Evolutionary conservation across 306 rosid species (phyloP), one percentile per base, ranked within the genome.

Genomic region (Albizia julibrissin): DNA sequence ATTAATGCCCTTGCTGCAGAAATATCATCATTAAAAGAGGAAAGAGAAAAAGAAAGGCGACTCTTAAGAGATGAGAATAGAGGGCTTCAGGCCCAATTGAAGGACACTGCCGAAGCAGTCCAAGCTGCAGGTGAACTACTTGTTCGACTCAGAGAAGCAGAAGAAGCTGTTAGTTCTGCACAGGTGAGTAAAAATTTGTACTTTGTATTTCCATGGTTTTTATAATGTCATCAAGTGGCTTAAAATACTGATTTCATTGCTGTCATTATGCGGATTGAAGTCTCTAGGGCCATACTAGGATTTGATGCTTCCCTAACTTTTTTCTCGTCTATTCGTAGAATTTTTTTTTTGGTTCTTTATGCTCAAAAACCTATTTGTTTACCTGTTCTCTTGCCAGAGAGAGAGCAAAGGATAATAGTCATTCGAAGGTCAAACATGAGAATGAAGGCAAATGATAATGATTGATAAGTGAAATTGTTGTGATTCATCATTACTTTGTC

Each of bases 111-210:
- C 29, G 99, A 96, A 85, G 99, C 98, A 81, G 97, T 96, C 76
- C 98, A 96, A 88, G 99, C 99, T 83, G 99, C 99, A 0, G 97
- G 99, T 37, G 99, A 94, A 80, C 87, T 96, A 82, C 99, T 96
- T 72, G 90, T 92, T 80, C 92, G 97, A 81, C 97, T 96, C 69
- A 91, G 84, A 87, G 99, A 94, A 88, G 92, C 99, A 31, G 98
- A 96, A 87, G 98, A 92, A 72, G 93, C 94, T 87, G 91, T 94
- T 58, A 81, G 85, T 67, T 80, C 83, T 79, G 89, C 97, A 58
- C 94, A 96, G 97, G 99, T 96, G 65, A 26, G 95, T 14, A 87
- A 69, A 72, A 27, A 43, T 62, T 74, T 79, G 74, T 40, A 1
- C 40, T 69, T 26, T 49, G 69, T 19, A 27, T 62, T 73, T 42